Percentiles rank a stretch among this genome's conserved stretches.
Evolutionary conservation across 164 flowering plant species (phyloP).

Genomic region (Pachysandra terminalis): DNA sequence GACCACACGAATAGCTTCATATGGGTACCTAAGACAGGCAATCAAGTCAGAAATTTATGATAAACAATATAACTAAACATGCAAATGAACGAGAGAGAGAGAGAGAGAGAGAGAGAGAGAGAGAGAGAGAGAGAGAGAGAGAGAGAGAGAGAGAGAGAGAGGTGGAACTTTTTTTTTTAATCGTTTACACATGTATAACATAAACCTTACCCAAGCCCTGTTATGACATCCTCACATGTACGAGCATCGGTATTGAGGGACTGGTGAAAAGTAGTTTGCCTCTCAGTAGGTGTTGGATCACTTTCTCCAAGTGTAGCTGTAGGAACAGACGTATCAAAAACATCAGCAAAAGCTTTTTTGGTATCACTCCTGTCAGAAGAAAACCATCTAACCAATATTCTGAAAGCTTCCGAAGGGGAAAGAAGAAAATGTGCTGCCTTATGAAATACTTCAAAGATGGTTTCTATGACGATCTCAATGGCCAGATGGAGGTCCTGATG

Average conservation of each 20-base stretch:
- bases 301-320: slow-evolving; percentile 67
- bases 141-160: too few relatives aligned
- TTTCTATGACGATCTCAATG: slow-evolving; percentile 81
- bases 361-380: slow-evolving; percentile 21
- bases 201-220: slow-evolving; percentile 82
- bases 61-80: background rate
- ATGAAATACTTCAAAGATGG: slow-evolving; percentile 72
- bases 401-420: slow-evolving; percentile 58
- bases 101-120: too few relatives aligned
- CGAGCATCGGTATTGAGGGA: slow-evolving; percentile 87
- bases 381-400: slow-evolving; percentile 40
- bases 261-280: slow-evolving; percentile 42
- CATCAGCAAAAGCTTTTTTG: slow-evolving; percentile 19
- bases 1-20: slow-evolving; percentile 88
- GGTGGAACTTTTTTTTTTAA: too few relatives aligned
- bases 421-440: slow-evolving; percentile 72
- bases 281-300: slow-evolving; percentile 71
- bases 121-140: too few relatives aligned
- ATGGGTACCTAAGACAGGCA: slow-evolving; percentile 69
- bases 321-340: slow-evolving; percentile 31
- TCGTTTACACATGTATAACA: too few relatives aligned
- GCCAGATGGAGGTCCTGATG: slow-evolving; percentile 92
- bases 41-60: slow-evolving; percentile 8
- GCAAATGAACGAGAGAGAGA: too few relatives aligned
- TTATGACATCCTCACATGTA: slow-evolving; percentile 93